Evolutionary conservation across 257 asterid species (phyloP).

Genomic region (Gentiana macrophylla): DNA sequence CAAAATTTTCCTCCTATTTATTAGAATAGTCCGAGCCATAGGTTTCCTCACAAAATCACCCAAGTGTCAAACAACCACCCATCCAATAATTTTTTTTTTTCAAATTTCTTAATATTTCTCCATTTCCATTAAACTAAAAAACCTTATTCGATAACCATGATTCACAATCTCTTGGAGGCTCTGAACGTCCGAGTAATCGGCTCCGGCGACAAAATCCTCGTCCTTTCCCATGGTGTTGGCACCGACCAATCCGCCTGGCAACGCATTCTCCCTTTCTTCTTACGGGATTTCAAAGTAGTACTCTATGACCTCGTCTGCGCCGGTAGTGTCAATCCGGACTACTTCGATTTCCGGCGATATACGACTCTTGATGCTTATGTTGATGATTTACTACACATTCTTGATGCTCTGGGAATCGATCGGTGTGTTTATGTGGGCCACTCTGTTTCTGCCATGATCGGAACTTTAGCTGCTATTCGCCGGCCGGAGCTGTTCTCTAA

Average conservation of each 20-base stretch:
- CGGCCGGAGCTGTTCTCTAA: constrained; percentile 84
- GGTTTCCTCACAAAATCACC: background rate
- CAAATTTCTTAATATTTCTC: background rate
- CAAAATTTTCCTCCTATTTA: background rate
- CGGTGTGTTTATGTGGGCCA: constrained; percentile 87
- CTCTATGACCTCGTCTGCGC: constrained; percentile 91
- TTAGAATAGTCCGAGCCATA: background rate
- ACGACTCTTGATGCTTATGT: constrained; percentile 78
- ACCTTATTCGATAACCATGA: constrained; percentile 27
- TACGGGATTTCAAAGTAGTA: constrained; percentile 53
- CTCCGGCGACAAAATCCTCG: constrained; percentile 52
- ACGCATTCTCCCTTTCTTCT: constrained; percentile 63
- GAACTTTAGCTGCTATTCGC: constrained; percentile 81
- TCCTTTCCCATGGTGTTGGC: constrained; percentile 86
- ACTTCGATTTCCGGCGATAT: constrained; percentile 81
- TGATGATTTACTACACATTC: constrained; percentile 69
- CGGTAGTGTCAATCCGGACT: constrained; percentile 90
- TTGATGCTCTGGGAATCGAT: constrained; percentile 47
- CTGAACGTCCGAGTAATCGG: constrained; percentile 75
- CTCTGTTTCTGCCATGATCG: constrained; percentile 93
- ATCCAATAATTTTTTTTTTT: background rate
- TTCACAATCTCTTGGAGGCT: constrained; percentile 50
- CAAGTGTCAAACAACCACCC: background rate
- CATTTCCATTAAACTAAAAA: background rate
- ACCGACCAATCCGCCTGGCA: constrained; percentile 97